Evolutionary conservation across 495 filamentous ascomycete species (phyloP).

Genomic region (Neurospora hispaniola): DNA sequence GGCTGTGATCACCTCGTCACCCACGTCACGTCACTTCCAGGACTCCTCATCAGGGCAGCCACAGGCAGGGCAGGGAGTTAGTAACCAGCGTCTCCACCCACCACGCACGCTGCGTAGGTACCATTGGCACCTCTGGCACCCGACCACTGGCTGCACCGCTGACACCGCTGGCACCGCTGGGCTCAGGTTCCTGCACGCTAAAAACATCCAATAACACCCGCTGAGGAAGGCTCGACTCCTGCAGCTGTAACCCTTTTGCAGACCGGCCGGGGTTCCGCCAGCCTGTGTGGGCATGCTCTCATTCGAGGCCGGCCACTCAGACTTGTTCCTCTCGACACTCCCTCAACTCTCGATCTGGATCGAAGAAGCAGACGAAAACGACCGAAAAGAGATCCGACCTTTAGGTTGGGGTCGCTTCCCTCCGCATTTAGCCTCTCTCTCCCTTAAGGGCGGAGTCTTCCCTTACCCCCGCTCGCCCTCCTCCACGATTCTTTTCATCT

Average conservation of each 20-base stretch:
- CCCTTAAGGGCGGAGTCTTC: constrained; percentile 4
- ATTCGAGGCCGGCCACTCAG: neutral
- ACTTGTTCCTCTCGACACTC: neutral
- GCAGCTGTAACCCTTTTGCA: neutral
- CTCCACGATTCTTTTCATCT: constrained; percentile 1
- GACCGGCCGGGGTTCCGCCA: neutral
- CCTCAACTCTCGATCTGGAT: neutral
- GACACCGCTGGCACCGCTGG: neutral
- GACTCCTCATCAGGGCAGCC: neutral
- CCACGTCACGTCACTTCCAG: constrained; percentile 13
- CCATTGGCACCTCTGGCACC: neutral
- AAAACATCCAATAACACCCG: neutral
- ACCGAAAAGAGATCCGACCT: neutral
- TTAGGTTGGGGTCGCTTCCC: constrained; percentile 7
- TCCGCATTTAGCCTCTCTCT: neutral
- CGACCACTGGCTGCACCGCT: neutral
- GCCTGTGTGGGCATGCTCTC: neutral
- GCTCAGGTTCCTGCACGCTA: neutral
- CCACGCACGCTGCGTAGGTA: neutral
- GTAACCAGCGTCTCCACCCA: neutral
- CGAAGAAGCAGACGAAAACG: neutral
- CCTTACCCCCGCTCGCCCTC: neutral
- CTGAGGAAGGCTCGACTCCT: neutral
- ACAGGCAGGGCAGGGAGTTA: too few relatives aligned
- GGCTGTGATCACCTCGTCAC: constrained; percentile 6